These are phyloP conservation scores for Aspergillus sojae DNA, from an alignment of 2,329 filamentous ascomycete species.

Conservation along the genomic window DNA sequence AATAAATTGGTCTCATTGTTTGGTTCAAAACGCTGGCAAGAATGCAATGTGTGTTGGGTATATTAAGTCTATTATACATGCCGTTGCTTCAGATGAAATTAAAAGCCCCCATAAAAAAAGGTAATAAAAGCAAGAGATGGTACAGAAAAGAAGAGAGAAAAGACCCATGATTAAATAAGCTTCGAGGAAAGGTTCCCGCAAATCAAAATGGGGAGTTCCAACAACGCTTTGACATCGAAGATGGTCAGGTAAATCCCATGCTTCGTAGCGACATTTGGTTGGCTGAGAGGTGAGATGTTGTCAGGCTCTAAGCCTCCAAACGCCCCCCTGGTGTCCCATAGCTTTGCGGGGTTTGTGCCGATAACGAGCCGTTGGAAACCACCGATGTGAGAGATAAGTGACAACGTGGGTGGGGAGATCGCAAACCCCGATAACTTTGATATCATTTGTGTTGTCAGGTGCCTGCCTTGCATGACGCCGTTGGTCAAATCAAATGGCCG, in stretches of 20 bases:
- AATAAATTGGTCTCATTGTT: constrained; percentile 1
- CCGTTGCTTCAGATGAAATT: constrained; percentile 32
- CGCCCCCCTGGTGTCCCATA: neutral
- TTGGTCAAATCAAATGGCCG: constrained; percentile 3
- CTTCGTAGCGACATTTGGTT: neutral
- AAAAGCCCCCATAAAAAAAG: constrained; percentile 13
- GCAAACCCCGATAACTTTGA: constrained; percentile 5
- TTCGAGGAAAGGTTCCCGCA: neutral
- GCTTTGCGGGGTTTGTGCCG: constrained; percentile 19
- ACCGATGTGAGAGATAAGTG: constrained; percentile 15
- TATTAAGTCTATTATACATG: constrained; percentile 45
- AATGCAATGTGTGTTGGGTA: constrained; percentile 35
- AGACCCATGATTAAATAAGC: constrained; percentile 3
- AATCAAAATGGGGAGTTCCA: neutral
- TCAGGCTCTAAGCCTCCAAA: neutral
- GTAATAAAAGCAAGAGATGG: constrained; percentile 19
- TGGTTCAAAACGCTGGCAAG: constrained; percentile 16
- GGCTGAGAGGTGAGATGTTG: neutral
- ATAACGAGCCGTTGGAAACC: constrained; percentile 14
- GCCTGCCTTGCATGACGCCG: constrained; percentile 10
- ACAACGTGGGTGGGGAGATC: constrained; percentile 10
- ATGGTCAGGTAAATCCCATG: constrained; percentile 6
- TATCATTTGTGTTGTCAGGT: constrained; percentile 12
- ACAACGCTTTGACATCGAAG: constrained; percentile 8
- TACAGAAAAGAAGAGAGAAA: constrained; percentile 18